Evolutionary conservation across 176 grass and related monocot genomes (phyloP).

Genomic region (Dactylis glomerata): DNA sequence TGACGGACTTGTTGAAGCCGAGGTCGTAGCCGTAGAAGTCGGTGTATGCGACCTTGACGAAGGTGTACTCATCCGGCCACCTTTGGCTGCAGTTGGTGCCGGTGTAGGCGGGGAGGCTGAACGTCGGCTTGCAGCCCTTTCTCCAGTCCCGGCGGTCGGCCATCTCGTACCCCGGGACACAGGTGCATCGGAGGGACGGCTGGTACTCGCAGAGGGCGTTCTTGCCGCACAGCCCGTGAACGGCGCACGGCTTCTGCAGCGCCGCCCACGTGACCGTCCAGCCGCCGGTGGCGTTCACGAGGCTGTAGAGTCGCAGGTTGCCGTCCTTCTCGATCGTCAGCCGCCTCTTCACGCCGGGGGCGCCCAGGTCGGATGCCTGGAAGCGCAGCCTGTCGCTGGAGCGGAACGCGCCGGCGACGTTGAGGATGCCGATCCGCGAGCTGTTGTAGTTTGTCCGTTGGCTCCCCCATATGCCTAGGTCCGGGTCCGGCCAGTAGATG

Average conservation of each 20-base stretch:
- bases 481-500: slow-evolving; percentile 52
- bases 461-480: neutral
- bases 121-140: slow-evolving; percentile 46
- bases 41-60: slow-evolving; percentile 8
- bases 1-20: neutral
- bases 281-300: slow-evolving; percentile 14
- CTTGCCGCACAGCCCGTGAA: slow-evolving; percentile 52
- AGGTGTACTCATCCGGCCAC: slow-evolving; percentile 2
- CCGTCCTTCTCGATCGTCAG: slow-evolving; percentile 57
- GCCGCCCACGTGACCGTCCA: slow-evolving; percentile 48
- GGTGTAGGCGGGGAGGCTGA: slow-evolving; percentile 5
- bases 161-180: slow-evolving; percentile 51
- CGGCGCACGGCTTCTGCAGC: slow-evolving; percentile 8
- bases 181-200: slow-evolving; percentile 33
- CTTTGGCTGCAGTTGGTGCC: neutral
- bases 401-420: slow-evolving; percentile 34
- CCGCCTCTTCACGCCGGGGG: slow-evolving; percentile 31
- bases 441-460: slow-evolving; percentile 45
- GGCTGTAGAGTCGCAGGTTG: slow-evolving; percentile 56
- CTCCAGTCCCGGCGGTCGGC: slow-evolving; percentile 40
- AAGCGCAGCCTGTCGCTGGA: slow-evolving; percentile 35
- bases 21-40: slow-evolving; percentile 64
- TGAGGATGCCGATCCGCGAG: slow-evolving; percentile 28
- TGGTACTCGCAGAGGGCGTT: slow-evolving; percentile 48
- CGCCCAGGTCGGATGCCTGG: slow-evolving; percentile 31